Evolutionary conservation across 73 alveolate genomes (phyloP).

Genomic region (Paramecium octaurelia): DNA sequence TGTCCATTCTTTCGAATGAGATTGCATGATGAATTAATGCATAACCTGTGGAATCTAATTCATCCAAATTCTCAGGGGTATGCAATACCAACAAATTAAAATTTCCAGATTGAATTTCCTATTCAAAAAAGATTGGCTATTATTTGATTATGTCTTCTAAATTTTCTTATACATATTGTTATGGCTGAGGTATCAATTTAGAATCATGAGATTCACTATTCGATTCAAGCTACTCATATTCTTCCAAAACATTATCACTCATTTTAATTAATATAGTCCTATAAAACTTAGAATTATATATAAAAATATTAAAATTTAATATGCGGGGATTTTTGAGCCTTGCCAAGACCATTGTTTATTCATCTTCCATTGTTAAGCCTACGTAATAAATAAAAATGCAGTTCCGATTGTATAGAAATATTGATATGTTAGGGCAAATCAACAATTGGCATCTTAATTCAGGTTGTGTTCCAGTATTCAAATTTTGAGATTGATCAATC

Average conservation of each 20-base stretch:
- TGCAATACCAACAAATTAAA: background rate
- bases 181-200: background rate
- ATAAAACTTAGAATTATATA: background rate
- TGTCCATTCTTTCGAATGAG: background rate
- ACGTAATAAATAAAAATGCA: background rate
- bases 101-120: background rate
- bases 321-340: background rate
- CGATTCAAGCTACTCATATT: background rate
- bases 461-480: background rate
- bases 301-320: background rate
- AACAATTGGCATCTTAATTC: background rate
- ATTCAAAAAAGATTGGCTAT: background rate
- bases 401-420: background rate
- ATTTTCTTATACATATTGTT: background rate
- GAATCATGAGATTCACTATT: background rate
- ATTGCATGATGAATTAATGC: conserved; percentile 24
- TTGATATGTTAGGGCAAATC: background rate
- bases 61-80: background rate
- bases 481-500: background rate
- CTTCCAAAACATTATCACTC: background rate
- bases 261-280: background rate
- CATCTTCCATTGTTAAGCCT: background rate
- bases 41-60: background rate
- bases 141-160: background rate
- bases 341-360: background rate